phyloP scores from a whole-genome alignment of 805 yeast species.

The Kodamaea jinghongensis region DNA sequence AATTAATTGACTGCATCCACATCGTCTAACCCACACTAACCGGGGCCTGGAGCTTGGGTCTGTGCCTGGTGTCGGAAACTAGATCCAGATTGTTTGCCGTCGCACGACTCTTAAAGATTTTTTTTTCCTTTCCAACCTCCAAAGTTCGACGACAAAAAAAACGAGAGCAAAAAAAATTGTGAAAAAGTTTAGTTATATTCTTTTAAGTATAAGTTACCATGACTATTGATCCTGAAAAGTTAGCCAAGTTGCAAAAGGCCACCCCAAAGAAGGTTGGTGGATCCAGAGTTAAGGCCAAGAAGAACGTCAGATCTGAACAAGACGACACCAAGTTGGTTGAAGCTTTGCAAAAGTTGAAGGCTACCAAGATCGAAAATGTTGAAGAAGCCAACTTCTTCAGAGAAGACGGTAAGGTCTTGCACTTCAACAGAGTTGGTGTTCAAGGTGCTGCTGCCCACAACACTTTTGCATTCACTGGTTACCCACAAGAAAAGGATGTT shows the following conservation, averaged over 20 bases:
- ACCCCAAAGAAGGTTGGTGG: conserved; percentile 76
- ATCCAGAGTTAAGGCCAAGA: conserved; percentile 91
- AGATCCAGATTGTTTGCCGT: not conserved
- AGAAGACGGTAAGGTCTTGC: conserved; percentile 94
- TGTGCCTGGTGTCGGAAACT: too few relatives aligned
- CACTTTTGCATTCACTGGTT: conserved; percentile 93
- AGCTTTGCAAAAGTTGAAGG: conserved; percentile 84
- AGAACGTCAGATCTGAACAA: conserved; percentile 65
- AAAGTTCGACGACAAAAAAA: conserved; percentile 18
- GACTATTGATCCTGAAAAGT: conserved; percentile 93
- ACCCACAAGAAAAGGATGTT: conserved; percentile 87
- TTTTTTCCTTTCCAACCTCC: conserved; percentile 1
- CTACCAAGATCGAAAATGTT: conserved; percentile 82
- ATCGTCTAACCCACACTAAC: too few relatives aligned
- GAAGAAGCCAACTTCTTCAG: conserved; percentile 98
- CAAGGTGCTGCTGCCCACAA: conserved; percentile 89
- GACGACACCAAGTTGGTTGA: conserved; percentile 91
- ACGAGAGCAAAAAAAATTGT: conserved; percentile 5
- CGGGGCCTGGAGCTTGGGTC: too few relatives aligned
- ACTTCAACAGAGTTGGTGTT: conserved; percentile 94
- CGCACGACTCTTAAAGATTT: conserved; percentile 6
- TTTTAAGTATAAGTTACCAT: conserved; percentile 38
- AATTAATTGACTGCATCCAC: too few relatives aligned
- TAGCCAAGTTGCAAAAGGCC: conserved; percentile 87
- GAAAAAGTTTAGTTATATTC: conserved; percentile 5